These are phyloP conservation scores for Fusarium sp. DNA, from an alignment of 2,329 filamentous ascomycete genomes.

Conservation along the genomic window DNA sequence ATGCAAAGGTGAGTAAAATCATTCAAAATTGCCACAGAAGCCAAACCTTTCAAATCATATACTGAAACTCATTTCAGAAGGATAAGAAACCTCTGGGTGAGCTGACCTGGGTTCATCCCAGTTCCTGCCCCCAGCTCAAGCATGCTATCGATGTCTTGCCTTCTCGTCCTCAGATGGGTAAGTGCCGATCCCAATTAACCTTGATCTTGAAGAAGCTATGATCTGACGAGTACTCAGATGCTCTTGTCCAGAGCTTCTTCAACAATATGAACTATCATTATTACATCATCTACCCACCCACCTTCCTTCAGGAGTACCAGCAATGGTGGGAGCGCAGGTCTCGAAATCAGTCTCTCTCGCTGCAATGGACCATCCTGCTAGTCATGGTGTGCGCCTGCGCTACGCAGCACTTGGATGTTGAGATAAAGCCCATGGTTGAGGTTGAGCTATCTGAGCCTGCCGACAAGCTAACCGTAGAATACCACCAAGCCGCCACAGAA, in stretches of 20 bases:
- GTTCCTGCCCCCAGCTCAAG: constrained; percentile 46
- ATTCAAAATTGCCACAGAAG: accelerated
- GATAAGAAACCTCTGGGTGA: constrained; percentile 30
- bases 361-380: constrained; percentile 52
- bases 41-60: not conserved
- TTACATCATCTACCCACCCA: constrained; percentile 51
- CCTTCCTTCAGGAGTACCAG: constrained; percentile 50
- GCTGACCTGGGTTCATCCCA: constrained; percentile 30
- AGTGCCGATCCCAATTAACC: not conserved
- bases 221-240: constrained; percentile 40
- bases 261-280: constrained; percentile 52
- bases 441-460: constrained; percentile 43
- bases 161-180: constrained; percentile 49
- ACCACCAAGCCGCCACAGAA: constrained; percentile 47
- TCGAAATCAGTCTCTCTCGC: constrained; percentile 42
- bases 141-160: constrained; percentile 48
- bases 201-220: no score
- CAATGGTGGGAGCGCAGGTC: constrained; percentile 48
- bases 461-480: constrained; percentile 45
- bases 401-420: constrained; percentile 46
- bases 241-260: constrained; percentile 51
- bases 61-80: constrained; percentile 6
- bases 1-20: constrained; percentile 36
- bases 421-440: constrained; percentile 46
- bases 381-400: constrained; percentile 53